A percentile compares a stretch with the other conserved stretches of the same genome.
phyloP scores from a whole-genome alignment of 169 alveolate species.

The Amoebophrya sp. region DNA sequence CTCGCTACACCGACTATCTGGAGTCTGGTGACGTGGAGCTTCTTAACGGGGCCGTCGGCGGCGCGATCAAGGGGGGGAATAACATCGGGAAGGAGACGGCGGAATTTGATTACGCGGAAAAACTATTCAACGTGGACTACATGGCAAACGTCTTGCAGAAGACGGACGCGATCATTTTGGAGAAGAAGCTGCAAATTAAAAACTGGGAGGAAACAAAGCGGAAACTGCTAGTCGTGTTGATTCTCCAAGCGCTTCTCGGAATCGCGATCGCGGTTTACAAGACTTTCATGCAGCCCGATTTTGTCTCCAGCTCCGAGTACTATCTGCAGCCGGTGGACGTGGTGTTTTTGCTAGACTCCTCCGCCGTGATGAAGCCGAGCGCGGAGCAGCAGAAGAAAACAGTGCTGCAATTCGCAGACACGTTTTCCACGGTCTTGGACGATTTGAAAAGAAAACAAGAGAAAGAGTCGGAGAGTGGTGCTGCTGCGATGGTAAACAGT shows the following conservation, averaged over 20 bases:
- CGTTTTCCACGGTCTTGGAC: neutral
- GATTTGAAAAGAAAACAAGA: neutral
- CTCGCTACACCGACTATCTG: neutral
- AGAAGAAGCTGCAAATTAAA: neutral
- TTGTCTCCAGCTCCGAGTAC: neutral
- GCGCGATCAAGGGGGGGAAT: neutral
- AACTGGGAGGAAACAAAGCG: neutral
- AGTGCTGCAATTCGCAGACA: neutral
- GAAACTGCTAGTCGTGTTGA: neutral
- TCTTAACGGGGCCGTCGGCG: neutral
- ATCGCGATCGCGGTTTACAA: neutral
- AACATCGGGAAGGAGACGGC: too few species aligned
- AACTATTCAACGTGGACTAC: neutral
- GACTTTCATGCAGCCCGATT: neutral
- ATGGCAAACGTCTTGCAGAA: neutral
- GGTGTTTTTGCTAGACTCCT: neutral
- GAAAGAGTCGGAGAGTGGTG: too few species aligned
- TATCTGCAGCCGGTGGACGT: conserved; percentile 3
- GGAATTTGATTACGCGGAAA: neutral
- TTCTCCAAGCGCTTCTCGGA: neutral
- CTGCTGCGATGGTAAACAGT: too few species aligned
- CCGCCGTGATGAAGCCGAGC: neutral
- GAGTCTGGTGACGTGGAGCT: neutral
- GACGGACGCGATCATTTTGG: neutral
- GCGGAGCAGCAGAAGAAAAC: neutral